phyloP scores from a whole-genome alignment of 176 grass and related monocot genomes.

The Poa pratensis region DNA sequence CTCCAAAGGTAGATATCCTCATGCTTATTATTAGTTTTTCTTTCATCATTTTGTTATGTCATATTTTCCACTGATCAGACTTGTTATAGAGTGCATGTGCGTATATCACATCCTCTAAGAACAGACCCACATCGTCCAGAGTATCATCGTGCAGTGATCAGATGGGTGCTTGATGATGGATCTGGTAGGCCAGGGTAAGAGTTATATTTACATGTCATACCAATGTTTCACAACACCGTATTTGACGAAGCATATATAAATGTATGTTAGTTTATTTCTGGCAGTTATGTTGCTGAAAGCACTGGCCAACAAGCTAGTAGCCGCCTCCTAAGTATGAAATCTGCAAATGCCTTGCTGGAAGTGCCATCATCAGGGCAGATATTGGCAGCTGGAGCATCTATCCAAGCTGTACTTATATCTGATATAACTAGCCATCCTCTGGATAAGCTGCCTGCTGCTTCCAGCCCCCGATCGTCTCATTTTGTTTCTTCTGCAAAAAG shows the following conservation, averaged over 20 bases:
- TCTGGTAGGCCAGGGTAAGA: constrained; percentile 86
- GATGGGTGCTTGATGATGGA: constrained; percentile 93
- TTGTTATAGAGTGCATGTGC: constrained; percentile 69
- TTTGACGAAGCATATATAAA: background rate
- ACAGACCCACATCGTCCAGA: constrained; percentile 64
- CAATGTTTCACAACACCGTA: background rate
- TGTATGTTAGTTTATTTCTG: constrained; percentile 10
- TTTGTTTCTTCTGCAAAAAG: constrained; percentile 37
- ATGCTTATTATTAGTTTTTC: constrained; percentile 4
- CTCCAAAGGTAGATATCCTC: constrained; percentile 62
- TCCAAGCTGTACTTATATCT: constrained; percentile 76
- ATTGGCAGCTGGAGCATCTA: constrained; percentile 65
- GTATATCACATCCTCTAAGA: constrained; percentile 67
- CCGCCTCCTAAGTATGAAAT: constrained; percentile 95
- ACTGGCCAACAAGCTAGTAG: constrained; percentile 89
- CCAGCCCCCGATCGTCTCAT: constrained; percentile 10
- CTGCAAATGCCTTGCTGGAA: constrained; percentile 89
- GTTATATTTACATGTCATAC: background rate
- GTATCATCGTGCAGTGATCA: constrained; percentile 77
- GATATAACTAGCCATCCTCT: constrained; percentile 59
- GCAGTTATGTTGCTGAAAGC: constrained; percentile 85
- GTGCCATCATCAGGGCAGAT: constrained; percentile 59
- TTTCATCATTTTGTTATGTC: constrained; percentile 15
- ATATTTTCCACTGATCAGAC: constrained; percentile 15
- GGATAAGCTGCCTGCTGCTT: constrained; percentile 33